A percentile compares a stretch with the other conserved stretches of the same genome.
Conservation (phyloP, 176 grass and related monocot species). For the Eleusine indica region DNA sequence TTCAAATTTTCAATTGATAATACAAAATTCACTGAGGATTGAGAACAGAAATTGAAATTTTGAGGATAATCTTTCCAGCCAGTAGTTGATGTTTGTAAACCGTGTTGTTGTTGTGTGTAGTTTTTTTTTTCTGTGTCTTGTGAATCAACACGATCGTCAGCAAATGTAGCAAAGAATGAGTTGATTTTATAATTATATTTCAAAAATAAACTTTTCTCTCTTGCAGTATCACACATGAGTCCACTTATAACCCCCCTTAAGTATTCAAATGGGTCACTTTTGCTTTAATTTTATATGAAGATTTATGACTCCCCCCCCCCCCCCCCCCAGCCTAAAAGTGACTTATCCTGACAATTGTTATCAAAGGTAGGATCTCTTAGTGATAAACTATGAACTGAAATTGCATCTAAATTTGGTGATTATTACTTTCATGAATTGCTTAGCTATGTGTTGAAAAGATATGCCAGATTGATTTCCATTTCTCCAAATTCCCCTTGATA, state of each 20-base stretch:
- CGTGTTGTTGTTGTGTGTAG: neutral
- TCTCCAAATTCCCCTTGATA: neutral
- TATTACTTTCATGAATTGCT: neutral
- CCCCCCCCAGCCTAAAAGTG: too few relatives aligned
- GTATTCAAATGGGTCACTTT: too few relatives aligned
- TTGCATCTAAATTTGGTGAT: conserved; percentile 4
- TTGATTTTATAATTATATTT: conserved; percentile 13
- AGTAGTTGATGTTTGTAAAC: neutral
- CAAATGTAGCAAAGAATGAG: neutral
- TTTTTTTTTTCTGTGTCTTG: neutral
- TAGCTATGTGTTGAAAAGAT: conserved; percentile 2
- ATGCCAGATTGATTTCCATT: neutral
- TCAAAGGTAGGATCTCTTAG: too few relatives aligned
- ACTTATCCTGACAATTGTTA: too few relatives aligned
- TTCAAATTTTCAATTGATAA: neutral
- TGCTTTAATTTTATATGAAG: too few relatives aligned
- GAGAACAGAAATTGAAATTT: neutral
- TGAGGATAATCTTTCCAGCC: neutral
- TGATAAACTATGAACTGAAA: conserved; percentile 6
- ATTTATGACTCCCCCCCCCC: too few relatives aligned
- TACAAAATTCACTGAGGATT: neutral
- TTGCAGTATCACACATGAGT: neutral
- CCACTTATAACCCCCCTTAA: too few relatives aligned
- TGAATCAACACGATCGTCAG: conserved; percentile 5
- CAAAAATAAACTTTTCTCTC: neutral